These are phyloP conservation scores for Mycotypha africana DNA, from an alignment of 371 early-diverging fungal genomes.

Conservation along the genomic window DNA sequence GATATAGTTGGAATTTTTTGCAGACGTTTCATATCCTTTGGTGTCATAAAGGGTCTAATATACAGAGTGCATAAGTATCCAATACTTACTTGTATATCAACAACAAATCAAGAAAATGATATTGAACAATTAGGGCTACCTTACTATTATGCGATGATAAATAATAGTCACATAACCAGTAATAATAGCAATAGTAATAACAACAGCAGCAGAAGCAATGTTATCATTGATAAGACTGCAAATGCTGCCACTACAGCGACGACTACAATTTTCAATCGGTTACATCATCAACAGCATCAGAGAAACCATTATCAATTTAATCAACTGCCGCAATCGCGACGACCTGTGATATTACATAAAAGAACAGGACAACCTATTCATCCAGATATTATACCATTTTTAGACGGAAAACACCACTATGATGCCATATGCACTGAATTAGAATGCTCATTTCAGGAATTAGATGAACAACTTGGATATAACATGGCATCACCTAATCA, in stretches of 20 bases:
- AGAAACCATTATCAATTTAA: no score
- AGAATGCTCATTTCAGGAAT: constrained; percentile 52
- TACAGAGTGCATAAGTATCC: constrained; percentile 84
- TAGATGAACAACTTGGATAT: constrained; percentile 45
- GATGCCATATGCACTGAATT: constrained; percentile 69
- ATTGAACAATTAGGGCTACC: constrained; percentile 10
- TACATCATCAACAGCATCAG: no score
- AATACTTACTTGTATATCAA: constrained; percentile 37
- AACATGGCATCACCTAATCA: constrained; percentile 1
- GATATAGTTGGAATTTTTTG: background rate
- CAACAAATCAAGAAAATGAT: no score
- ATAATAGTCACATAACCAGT: no score
- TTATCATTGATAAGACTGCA: no score
- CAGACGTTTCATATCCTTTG: constrained; percentile 81
- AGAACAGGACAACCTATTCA: constrained; percentile 34
- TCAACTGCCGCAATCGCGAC: no score
- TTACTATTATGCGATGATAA: no score
- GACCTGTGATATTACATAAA: no score
- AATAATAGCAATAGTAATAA: no score
- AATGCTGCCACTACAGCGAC: no score
- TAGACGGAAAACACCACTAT: constrained; percentile 69
- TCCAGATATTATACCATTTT: constrained; percentile 38
- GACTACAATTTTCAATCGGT: no score
- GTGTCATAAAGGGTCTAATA: constrained; percentile 73
- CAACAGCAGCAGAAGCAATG: no score